Base-by-base conservation (phyloP, 495 filamentous ascomycete genomes). In the Evansstolkia leycettana region DNA sequence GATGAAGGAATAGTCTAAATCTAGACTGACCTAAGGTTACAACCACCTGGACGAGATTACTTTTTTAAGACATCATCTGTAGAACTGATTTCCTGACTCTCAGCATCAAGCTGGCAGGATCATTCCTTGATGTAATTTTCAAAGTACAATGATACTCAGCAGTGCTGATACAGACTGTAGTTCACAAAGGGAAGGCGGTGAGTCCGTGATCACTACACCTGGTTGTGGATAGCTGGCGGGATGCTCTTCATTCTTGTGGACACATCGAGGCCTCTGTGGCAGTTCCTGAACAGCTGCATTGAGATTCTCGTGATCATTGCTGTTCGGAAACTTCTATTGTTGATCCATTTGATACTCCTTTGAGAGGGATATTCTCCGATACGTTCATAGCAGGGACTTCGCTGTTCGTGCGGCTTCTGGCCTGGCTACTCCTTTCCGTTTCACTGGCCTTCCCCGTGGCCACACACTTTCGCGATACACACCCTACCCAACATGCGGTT, bases 401-500 rank as follows among this genome's bases (percentile, higher is more conserved):
- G 58, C 58, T 58, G 52, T 54, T 40, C 50, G 53, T 61, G 51
- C 51, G 52, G 58, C 57, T 60, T 49, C 51, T 53, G 55, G 51
- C 57, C 50, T 50, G 43, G 47, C 47, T 47, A 34, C 39, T 43
- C 51, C 46, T 51, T 48, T 48, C 12, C 32, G 47, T 49, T 39
- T 53, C 34, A 42, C 42, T 51, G 51, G 48, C 50, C 41, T 23
- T 26, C 41, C 38, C 54, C 51, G 46, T 56, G 52, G 49, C 57
- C 61, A 58, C 58, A 57, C 54, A 55, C 52, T 54, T 45, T 59
- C 52, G 52, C 54, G 52, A 41, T 40, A 46, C 8, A 42, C 36
- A 49, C 51, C 55, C 52, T 51, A 55, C 55, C 59, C 67, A 85
- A 59, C 46, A 92, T 90, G 86, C 80, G 80, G 62, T 70, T 94